Evolutionary conservation across 1,284 basidiomycete species (phyloP).

Genomic region (Fomitopsis palustris): DNA sequence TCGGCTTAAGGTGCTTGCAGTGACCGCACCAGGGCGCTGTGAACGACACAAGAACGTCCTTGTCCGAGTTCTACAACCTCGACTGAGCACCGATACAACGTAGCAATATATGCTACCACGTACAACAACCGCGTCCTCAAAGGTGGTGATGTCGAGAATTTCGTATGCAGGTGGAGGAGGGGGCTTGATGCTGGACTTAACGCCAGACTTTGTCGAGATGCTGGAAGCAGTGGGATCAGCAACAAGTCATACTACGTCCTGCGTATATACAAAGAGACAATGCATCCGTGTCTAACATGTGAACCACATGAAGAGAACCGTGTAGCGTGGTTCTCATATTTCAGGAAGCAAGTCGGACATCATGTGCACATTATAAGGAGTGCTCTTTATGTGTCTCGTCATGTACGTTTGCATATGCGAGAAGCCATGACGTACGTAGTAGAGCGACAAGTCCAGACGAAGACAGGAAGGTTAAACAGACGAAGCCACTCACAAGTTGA

Average conservation of each 20-base stretch:
- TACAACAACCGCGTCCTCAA: slow-evolving; percentile 74
- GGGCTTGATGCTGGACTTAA: slow-evolving; percentile 83
- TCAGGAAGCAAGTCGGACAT: neutral
- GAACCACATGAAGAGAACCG: neutral
- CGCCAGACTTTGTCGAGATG: slow-evolving; percentile 70
- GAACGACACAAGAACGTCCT: slow-evolving; percentile 89
- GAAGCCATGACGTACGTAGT: too few relatives aligned
- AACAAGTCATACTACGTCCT: neutral
- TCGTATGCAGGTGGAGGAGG: slow-evolving; percentile 75
- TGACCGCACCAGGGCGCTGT: slow-evolving; percentile 89
- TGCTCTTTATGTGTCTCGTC: too few relatives aligned
- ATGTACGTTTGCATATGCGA: too few relatives aligned
- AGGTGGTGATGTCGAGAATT: slow-evolving; percentile 70
- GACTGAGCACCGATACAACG: slow-evolving; percentile 5
- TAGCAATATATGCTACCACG: neutral
- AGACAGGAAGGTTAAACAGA: neutral
- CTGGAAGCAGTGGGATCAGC: slow-evolving; percentile 33
- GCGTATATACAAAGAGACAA: neutral
- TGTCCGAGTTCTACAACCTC: slow-evolving; percentile 55
- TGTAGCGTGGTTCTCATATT: neutral
- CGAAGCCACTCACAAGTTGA: slow-evolving; percentile 57
- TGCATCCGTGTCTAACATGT: neutral
- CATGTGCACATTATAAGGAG: neutral
- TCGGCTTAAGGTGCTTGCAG: slow-evolving; percentile 86
- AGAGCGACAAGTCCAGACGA: too few relatives aligned